Conservation (phyloP, 208 protist species). For the Trypanosoma congolense region DNA sequence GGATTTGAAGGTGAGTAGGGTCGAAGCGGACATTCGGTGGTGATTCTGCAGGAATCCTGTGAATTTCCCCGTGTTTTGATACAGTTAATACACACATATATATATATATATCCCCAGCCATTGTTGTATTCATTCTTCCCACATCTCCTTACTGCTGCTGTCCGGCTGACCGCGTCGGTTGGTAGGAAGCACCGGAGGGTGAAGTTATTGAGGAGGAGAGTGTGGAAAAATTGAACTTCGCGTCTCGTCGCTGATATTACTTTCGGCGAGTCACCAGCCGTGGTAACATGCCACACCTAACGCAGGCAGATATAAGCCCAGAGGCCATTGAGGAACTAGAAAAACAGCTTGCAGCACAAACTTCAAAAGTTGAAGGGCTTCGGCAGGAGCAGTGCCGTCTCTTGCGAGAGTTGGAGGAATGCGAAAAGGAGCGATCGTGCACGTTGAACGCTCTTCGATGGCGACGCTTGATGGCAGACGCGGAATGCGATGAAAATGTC, state of each 20-base stretch:
- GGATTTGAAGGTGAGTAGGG: too few species aligned
- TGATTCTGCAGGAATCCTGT: too few species aligned
- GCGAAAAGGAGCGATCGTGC: slow-evolving; percentile 39
- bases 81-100: slow-evolving; percentile 14
- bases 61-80: too few species aligned
- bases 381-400: slow-evolving; percentile 44
- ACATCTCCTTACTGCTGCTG: slow-evolving; percentile 12
- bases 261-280: too few species aligned
- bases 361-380: slow-evolving; percentile 54
- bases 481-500: slow-evolving; percentile 33
- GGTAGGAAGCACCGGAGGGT: not conserved
- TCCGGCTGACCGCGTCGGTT: not conserved
- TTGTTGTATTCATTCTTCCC: slow-evolving; percentile 3
- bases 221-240: too few species aligned
- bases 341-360: slow-evolving; percentile 26
- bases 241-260: too few species aligned
- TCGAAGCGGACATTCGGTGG: too few species aligned
- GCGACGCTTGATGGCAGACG: slow-evolving; percentile 76
- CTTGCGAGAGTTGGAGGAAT: slow-evolving; percentile 66
- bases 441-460: slow-evolving; percentile 73
- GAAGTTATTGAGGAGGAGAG: not conserved
- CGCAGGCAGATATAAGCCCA: slow-evolving; percentile 34
- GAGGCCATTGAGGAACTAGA: slow-evolving; percentile 39
- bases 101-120: slow-evolving; percentile 17
- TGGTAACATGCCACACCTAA: slow-evolving; percentile 31